These are phyloP conservation scores for Lepidopterella palustris DNA, from an alignment of 495 filamentous ascomycete species.

Conservation along the genomic window DNA sequence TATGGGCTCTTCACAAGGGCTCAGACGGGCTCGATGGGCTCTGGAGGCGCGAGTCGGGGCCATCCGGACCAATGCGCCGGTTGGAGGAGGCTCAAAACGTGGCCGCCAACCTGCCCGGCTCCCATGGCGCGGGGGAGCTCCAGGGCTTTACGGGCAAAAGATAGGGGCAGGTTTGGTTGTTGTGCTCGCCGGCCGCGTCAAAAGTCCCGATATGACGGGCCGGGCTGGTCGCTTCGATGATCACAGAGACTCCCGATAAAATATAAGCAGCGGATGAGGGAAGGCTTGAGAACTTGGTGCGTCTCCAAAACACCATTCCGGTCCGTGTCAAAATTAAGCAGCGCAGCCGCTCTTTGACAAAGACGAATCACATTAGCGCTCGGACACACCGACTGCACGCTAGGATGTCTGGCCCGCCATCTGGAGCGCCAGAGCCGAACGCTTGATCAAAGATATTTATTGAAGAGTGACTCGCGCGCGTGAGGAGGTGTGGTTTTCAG, in stretches of 20 bases:
- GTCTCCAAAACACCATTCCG: conserved; percentile 18
- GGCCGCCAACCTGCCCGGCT: conserved; percentile 23
- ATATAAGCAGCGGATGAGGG: conserved; percentile 17
- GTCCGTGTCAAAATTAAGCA: conserved; percentile 28
- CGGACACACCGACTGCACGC: conserved; percentile 4
- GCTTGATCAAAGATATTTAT: background rate
- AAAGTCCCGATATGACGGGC: conserved; percentile 26
- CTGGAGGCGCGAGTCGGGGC: conserved; percentile 1
- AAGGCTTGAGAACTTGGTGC: conserved; percentile 15
- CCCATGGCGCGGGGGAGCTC: conserved; percentile 6
- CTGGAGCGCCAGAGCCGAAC: background rate
- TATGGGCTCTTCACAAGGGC: background rate
- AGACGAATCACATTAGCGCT: conserved; percentile 15
- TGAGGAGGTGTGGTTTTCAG: background rate
- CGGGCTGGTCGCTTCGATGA: conserved; percentile 17
- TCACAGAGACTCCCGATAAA: conserved; percentile 2
- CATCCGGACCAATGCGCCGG: conserved; percentile 18
- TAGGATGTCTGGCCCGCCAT: background rate
- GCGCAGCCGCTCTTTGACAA: conserved; percentile 14
- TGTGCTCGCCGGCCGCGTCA: conserved; percentile 9
- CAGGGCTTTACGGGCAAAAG: background rate
- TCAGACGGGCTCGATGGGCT: conserved; percentile 1
- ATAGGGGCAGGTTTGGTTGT: conserved; percentile 3
- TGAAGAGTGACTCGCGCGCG: background rate
- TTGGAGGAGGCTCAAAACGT: conserved; percentile 28